Base-by-base conservation (phyloP, 148 eudicot genomes). In the Camellia sinensis region DNA sequence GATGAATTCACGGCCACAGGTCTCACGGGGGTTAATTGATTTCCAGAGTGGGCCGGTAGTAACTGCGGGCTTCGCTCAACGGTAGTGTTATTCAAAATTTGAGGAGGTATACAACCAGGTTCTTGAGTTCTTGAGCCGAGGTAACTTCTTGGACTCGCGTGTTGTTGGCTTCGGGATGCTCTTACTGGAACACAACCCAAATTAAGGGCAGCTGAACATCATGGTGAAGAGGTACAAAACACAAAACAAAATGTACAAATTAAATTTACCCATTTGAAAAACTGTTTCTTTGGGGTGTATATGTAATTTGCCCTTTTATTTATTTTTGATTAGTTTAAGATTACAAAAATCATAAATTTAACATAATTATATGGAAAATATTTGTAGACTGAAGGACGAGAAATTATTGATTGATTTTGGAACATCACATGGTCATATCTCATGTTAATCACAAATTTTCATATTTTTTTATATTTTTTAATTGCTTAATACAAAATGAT, bases 191-290 rank as follows among this genome's bases (percentile, higher is more conserved):
- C 83, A 85, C 99, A 95, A 29, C 99, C 99, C 78, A 95, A 80
- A 74, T 92, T 88, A 78, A 95, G 99, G 75, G 99, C 99, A 91
- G 99, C 99, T 95, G 92, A 82, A 84, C 79, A 87, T 80, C 80
- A 88, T 72, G 81, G 64, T 12, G 41, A 82, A 78, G 8, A 69
- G 13, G 70, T 50, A 21, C 70, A 70, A 59, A 41, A 45, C n/a
- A 2, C 12, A 2, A 43, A 18, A 48, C 43, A 68, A 45, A n/a
- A 17, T 13, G 54, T 52, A 50, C 29, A 82, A 61, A 76, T 62
- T 48, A 71, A 62, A 71, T 6, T 66, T 64, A 60, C 53, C 29
- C 44, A 9, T 3, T 43, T 18, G 8, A 66, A 44, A 65, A 66
- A 53, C 22, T 10, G 11, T 3, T 41, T 11, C 41, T 15, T 17